Percentiles rank a stretch among this genome's conserved stretches.
These are phyloP conservation scores for Phaeodactylum tricornutum DNA, from an alignment of 108 stramenopile species.

Conservation along the genomic window DNA sequence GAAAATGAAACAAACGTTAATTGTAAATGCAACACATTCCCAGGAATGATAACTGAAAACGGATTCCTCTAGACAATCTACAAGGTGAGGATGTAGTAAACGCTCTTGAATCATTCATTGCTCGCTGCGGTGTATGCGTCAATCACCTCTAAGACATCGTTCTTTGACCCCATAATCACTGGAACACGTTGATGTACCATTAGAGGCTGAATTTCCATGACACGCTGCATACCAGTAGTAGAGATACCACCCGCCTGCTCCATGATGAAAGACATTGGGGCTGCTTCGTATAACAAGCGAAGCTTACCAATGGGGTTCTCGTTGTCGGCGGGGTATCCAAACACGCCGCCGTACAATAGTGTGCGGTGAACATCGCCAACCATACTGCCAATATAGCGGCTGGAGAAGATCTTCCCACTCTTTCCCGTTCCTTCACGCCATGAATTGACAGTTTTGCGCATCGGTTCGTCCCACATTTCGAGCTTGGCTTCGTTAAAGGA, in stretches of 20 bases:
- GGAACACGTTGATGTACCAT: constrained; percentile 76
- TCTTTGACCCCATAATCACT: constrained; percentile 71
- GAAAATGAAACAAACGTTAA: no score
- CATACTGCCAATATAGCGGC: constrained; percentile 97
- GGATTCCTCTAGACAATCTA: no score
- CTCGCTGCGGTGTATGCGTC: constrained; percentile 34
- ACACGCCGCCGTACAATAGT: constrained; percentile 95
- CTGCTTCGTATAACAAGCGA: constrained; percentile 79
- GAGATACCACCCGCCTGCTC: constrained; percentile 92
- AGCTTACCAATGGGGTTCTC: constrained; percentile 83
- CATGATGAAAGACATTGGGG: constrained; percentile 95
- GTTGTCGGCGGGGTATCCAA: constrained; percentile 89
- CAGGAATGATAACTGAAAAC: no score
- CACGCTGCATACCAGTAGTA: constrained; percentile 55
- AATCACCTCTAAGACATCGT: constrained; percentile 62
- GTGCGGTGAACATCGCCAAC: constrained; percentile 98
- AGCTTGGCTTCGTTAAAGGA: constrained; percentile 94
- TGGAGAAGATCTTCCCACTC: constrained; percentile 48
- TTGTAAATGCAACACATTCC: no score
- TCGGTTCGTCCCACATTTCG: constrained; percentile 72
- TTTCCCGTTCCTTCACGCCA: constrained; percentile 65
- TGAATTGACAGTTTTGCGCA: constrained; percentile 48
- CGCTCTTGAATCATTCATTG: not conserved
- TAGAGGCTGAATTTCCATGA: constrained; percentile 59
- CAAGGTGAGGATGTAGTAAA: not conserved